Evolutionary conservation across 306 rosid genomes (phyloP).

Genomic region (Castanea sativa): DNA sequence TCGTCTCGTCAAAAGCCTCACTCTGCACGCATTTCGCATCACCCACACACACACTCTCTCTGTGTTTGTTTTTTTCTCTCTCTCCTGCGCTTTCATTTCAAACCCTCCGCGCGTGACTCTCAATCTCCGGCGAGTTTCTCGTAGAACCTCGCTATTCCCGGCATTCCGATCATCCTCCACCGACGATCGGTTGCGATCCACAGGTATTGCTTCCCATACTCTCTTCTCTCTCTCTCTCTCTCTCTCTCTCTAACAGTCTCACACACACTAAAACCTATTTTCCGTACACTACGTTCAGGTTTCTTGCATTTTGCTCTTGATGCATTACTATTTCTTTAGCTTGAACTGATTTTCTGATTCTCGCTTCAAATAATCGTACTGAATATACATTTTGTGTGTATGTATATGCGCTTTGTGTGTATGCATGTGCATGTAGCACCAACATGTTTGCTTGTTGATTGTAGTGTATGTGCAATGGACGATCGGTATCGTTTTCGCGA

Average conservation of each 20-base stretch:
- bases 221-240: background rate
- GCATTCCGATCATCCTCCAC: background rate
- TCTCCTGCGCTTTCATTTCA: background rate
- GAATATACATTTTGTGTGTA: background rate
- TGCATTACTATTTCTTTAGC: background rate
- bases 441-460: background rate
- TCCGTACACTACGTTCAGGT: background rate
- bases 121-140: background rate
- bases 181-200: background rate
- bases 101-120: constrained; percentile 16
- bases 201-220: constrained; percentile 12
- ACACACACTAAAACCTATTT: background rate
- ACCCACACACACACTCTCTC: too few relatives aligned
- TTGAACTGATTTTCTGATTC: background rate
- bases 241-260: background rate
- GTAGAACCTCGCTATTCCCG: background rate
- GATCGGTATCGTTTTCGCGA: background rate
- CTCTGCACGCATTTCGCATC: background rate
- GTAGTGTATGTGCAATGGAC: background rate
- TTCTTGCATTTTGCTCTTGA: background rate
- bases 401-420: background rate
- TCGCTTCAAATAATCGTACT: background rate
- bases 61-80: too few relatives aligned
- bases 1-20: background rate
- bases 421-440: background rate